Conservation (phyloP, 2,329 filamentous ascomycete genomes). For the Davidsoniella australis region DNA sequence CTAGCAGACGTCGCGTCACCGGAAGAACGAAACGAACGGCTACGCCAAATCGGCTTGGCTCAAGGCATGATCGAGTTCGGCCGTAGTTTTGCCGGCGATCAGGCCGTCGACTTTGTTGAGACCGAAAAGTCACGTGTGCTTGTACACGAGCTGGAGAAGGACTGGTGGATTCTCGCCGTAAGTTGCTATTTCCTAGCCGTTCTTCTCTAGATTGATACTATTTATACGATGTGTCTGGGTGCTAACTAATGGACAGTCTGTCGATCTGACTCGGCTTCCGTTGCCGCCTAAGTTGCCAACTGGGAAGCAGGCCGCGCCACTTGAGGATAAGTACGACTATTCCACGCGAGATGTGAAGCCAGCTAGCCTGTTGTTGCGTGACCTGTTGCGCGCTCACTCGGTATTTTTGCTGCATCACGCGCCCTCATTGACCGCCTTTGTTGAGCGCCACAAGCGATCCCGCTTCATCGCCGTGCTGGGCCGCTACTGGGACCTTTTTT, state of each 20-base stretch:
- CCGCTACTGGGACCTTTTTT: constrained; percentile 63
- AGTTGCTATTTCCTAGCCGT: constrained; percentile 6
- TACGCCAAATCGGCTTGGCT: constrained; percentile 85
- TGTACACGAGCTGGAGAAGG: constrained; percentile 68
- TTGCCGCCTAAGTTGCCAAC: constrained; percentile 38
- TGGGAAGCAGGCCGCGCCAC: constrained; percentile 22
- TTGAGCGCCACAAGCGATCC: constrained; percentile 34
- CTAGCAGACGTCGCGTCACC: constrained; percentile 24
- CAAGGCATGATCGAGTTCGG: constrained; percentile 94
- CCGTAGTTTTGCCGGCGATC: constrained; percentile 65
- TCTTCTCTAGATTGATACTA: too few species aligned
- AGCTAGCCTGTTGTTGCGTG: constrained; percentile 56
- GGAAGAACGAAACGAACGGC: constrained; percentile 65
- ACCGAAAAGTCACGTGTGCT: constrained; percentile 78
- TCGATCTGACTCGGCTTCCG: constrained; percentile 60
- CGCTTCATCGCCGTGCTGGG: constrained; percentile 58
- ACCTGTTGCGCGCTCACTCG: constrained; percentile 66
- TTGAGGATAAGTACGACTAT: constrained; percentile 47
- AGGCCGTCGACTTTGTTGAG: constrained; percentile 68
- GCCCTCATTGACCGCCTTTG: constrained; percentile 53
- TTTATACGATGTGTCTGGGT: too few species aligned
- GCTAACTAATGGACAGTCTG: constrained; percentile 33
- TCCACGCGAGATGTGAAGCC: constrained; percentile 84
- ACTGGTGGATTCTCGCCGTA: constrained; percentile 93
- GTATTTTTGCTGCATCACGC: constrained; percentile 82